Evolutionary conservation across 176 grass and related monocot species (phyloP), one percentile per base, ranked within the genome.

Genomic region (Calamus simplicifolius): DNA sequence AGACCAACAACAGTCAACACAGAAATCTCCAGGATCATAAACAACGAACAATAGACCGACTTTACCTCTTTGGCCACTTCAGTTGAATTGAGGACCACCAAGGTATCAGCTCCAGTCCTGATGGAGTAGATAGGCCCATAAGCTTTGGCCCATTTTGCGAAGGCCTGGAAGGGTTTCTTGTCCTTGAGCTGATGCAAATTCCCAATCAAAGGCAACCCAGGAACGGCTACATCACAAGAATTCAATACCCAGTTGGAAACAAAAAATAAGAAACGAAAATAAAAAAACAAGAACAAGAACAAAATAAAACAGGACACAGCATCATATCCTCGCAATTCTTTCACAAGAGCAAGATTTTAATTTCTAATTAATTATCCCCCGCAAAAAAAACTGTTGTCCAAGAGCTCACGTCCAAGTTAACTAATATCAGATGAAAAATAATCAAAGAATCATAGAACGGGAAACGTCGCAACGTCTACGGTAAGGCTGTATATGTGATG

Each of bases 121-220:
- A 97, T 82, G 30, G 78, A 76, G 72, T 97, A 97, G 35, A 97
- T 85, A 48, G 87, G 75, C 30, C 92, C 92, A 70, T 82, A 88
- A 75, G 50, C 63, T 64, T 91, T 73, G 13, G 84, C 76, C 92
- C 87, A 91, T 67, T 80, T 88, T 25, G 81, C 59, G 72, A 97
- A 97, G 3, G 87, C 85, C 27, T 67, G 63, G 35, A 91, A 78
- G n/a, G 92, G 87, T 28, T 88, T 97, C 59, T 88, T 97, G 54
- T 91, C 87, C 75, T 91, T 97, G 43, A 91, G 25, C 63, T 97
- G 87, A 49, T 64, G 79, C 68, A 97, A 53, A 73, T 97, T 97
- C 26, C 92, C 92, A 73, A 88, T 67, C 60, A 97, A 61, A 49
- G 87, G 92, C 63, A 82, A 66, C 50, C 87, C 92, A 78, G 84